Evolutionary conservation across 345 rosid genomes (phyloP), one percentile per base, ranked within the genome.

Genomic region (Cochlearia excelsa): DNA sequence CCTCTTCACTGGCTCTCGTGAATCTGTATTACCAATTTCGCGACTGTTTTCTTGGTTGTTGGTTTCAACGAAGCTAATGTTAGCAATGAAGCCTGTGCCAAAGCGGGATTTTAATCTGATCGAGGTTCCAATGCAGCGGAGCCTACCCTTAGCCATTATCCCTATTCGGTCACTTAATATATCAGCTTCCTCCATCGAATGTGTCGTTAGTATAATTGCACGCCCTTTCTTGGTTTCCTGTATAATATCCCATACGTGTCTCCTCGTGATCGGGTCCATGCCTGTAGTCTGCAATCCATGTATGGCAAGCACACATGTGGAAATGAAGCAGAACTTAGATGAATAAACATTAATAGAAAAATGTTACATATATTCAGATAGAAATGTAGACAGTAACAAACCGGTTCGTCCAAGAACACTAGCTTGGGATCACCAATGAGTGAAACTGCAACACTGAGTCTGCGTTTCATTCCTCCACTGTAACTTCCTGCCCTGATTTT

Each of bases 171-270:
- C 99, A 73, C 99, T 77, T 59, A 93, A 68, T 42, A 86, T 81
- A 65, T 83, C 99, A 45, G 97, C 97, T 79, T 93, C 97, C 75
- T 93, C 99, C 97, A 85, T 83, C 8, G 99, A 93, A 81, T 92
- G 97, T 3, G 99, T 92, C 4, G 94, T 92, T 53, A 88, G 71
- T 66, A 92, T 65, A 61, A 92, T 85, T 56, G 89, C 90, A 11
- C 91, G 90, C 0, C 95, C 99, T 74, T 80, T 82, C 76, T 92
- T 88, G n/a, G 95, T 78, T 50, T 74, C 66, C 74, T 83, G 87
- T 72, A 88, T 92, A 58, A 86, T 85, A 73, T 88, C 97, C 99
- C 94, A 86, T n/a, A 86, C 95, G 61, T 88, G 97, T 81, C 95
- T 81, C 63, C 97, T 86, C 2, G 99, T 83, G 74, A 85, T 81